phyloP scores from a whole-genome alignment of 768 basidiomycete species.

The Hirschioporus abietinus region DNA sequence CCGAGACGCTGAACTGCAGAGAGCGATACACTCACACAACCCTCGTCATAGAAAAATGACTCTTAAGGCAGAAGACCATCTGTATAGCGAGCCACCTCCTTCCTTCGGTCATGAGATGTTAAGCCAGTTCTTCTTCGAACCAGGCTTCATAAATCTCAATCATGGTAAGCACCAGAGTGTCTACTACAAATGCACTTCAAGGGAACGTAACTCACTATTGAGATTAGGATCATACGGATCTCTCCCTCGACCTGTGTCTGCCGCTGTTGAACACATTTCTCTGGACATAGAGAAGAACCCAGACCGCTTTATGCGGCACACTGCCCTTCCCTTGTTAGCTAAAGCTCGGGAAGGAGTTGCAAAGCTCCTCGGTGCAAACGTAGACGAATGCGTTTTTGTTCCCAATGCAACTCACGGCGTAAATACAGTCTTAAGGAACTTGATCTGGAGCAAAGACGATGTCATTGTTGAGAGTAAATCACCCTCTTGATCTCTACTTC shows the following conservation, averaged over 20 bases:
- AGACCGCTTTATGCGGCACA: conserved; percentile 46
- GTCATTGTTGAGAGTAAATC: conserved; percentile 52
- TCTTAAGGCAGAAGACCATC: neutral
- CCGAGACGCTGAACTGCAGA: too few relatives aligned
- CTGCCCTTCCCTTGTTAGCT: conserved; percentile 28
- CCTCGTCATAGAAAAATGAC: too few relatives aligned
- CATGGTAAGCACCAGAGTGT: conserved; percentile 39
- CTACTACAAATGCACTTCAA: neutral
- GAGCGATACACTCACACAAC: too few relatives aligned
- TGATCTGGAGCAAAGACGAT: conserved; percentile 65
- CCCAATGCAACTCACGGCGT: conserved; percentile 61
- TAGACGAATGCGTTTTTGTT: conserved; percentile 25
- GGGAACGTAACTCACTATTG: neutral
- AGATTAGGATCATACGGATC: conserved; percentile 54
- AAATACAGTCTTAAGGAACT: conserved; percentile 60
- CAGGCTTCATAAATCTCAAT: conserved; percentile 60
- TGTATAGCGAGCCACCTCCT: conserved; percentile 24
- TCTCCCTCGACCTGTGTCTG: conserved; percentile 45
- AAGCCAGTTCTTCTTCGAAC: conserved; percentile 50
- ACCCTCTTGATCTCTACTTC: neutral
- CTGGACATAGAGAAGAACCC: conserved; percentile 46
- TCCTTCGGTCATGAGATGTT: conserved; percentile 52
- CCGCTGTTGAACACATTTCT: conserved; percentile 36
- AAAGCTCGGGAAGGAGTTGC: conserved; percentile 43
- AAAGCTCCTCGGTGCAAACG: neutral